Evolutionary conservation across 2,329 filamentous ascomycete genomes (phyloP), one percentile per base, ranked within the genome.

Genomic region (Aspergillus fumigatus): DNA sequence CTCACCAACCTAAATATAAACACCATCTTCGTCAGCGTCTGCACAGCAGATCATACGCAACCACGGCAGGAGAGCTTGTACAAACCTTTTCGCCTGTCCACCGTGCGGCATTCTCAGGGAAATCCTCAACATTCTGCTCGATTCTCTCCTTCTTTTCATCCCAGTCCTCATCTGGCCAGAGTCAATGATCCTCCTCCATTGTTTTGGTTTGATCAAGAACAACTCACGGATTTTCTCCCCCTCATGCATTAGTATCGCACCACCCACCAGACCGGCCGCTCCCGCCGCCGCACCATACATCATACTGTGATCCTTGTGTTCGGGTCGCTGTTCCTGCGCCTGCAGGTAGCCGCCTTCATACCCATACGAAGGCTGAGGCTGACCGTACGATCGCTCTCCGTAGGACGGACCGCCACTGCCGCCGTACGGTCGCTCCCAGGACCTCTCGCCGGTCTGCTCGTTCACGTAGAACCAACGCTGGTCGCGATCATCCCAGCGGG

Each of bases 401-500:
- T 55, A 50, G 1, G 53, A 32, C n/a, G 17, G 26, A 21, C 48
- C 25, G 21, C 8, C 19, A 48, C 25, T 35, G 27, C 29, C 21
- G 21, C 53, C 63, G 35, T 66, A 63, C 9, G 76, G 76, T 49
- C 68, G 66, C 29, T 78, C 67, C 60, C 71, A 76, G 48, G 67
- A 75, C 19, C 72, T 70, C 63, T 79, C 71, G 41, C 77, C 77
- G 23, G 71, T 80, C 61, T 78, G 69, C 53, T 76, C 69, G 66
- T 80, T 80, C 59, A 80, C 66, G 67, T 73, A 81, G 64, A 75
- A 64, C 70, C 74, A 80, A 62, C 76, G 72, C 40, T 69, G 60
- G 23, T 72, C 70, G 52, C 67, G 69, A 23, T 69, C 66, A 50
- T 78, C 74, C 75, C 75, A 80, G 51, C 73, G 71, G n/a, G 77